These are phyloP conservation scores for Aurantiochytrium sp. DNA, from an alignment of 108 stramenopile genomes.

Conservation along the genomic window DNA sequence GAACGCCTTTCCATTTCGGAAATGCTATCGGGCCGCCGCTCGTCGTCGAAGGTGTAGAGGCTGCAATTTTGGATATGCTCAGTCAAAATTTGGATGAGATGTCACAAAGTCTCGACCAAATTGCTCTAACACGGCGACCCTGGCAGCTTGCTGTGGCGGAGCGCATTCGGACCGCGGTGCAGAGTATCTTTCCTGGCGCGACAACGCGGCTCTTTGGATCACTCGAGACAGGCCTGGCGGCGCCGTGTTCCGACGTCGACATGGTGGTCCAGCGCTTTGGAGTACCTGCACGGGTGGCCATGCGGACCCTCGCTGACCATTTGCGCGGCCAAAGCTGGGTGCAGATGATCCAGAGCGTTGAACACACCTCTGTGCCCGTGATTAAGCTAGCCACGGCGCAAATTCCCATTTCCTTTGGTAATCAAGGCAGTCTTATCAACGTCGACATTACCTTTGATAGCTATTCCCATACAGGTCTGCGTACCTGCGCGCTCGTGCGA, in stretches of 20 bases:
- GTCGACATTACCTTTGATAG: conserved; percentile 91
- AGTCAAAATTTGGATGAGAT: not conserved
- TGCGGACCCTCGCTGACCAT: not conserved
- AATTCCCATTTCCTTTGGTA: not conserved
- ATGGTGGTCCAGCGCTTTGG: not conserved
- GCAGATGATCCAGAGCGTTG: not conserved
- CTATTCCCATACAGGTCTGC: conserved; percentile 56
- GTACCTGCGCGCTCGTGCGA: conserved; percentile 23
- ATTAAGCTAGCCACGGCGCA: not conserved
- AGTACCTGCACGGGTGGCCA: not conserved
- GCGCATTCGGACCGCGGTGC: not conserved
- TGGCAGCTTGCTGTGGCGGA: conserved; percentile 15
- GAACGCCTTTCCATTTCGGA: no score
- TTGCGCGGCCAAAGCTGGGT: not conserved
- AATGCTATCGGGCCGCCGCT: not conserved
- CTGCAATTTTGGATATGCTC: not conserved
- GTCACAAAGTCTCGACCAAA: not conserved
- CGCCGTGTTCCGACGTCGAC: not conserved
- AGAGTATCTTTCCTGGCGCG: not conserved
- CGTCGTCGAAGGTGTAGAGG: not conserved
- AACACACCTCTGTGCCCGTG: not conserved
- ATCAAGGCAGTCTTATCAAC: conserved; percentile 18
- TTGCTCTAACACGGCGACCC: not conserved
- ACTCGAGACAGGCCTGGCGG: not conserved
- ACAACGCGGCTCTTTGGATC: not conserved